Percentiles rank a stretch among this genome's conserved stretches.
These are phyloP conservation scores for Citrus sp. DNA, from an alignment of 345 rosid species.

Conservation along the genomic window DNA sequence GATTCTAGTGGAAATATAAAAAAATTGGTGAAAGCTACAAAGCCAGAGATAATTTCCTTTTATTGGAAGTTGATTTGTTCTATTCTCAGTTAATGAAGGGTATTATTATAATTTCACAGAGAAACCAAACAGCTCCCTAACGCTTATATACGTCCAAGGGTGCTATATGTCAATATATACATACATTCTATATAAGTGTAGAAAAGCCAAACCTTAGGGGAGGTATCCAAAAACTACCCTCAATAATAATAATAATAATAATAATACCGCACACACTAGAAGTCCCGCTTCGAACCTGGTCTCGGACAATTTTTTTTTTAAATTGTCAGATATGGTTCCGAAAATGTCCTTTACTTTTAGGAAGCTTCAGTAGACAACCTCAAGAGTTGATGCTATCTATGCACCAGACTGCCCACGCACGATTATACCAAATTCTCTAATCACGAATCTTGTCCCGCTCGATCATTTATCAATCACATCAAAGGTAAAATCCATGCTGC, in stretches of 20 bases:
- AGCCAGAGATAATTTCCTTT: too few relatives aligned
- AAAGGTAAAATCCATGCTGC: background rate
- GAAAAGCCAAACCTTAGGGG: accelerated
- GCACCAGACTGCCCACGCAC: background rate
- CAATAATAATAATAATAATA: too few relatives aligned
- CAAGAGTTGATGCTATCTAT: background rate
- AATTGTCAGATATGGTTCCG: background rate
- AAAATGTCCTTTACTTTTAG: slow-evolving; percentile 2
- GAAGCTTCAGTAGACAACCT: background rate
- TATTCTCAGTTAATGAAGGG: too few relatives aligned
- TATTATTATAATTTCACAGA: too few relatives aligned
- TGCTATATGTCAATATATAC: too few relatives aligned
- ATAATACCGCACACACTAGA: slow-evolving; percentile 30
- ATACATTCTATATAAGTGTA: too few relatives aligned
- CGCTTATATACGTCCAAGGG: too few relatives aligned
- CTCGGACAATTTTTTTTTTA: slow-evolving; percentile 22
- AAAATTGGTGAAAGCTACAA: too few relatives aligned
- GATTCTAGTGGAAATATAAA: too few relatives aligned
- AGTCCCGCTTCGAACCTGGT: slow-evolving; percentile 76
- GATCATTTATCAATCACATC: background rate
- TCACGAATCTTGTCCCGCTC: background rate
- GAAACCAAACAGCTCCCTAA: too few relatives aligned
- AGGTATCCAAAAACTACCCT: too few relatives aligned
- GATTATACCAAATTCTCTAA: background rate
- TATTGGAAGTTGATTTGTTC: too few relatives aligned